Conservation (phyloP, 768 basidiomycete species). For the Cystofilobasidium ferigula region DNA sequence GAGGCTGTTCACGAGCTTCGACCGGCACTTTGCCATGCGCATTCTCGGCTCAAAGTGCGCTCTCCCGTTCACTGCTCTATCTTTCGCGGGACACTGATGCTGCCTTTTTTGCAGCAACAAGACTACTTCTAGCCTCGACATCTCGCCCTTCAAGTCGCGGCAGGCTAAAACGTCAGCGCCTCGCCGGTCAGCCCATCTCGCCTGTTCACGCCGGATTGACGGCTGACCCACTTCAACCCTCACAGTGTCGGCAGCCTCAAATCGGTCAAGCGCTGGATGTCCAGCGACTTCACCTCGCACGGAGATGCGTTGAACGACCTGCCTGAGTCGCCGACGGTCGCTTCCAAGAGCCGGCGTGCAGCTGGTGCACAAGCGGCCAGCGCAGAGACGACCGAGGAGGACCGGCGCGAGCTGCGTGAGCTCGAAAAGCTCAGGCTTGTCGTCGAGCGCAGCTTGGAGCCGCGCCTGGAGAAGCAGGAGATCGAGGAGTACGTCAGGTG, state of each 20-base stretch:
- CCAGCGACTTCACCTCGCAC: background rate
- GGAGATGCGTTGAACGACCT: background rate
- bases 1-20: conserved; percentile 66
- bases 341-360: background rate
- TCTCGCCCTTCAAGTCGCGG: conserved; percentile 65
- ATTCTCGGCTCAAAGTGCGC: conserved; percentile 39
- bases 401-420: conserved; percentile 6
- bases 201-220: background rate
- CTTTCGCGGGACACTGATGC: background rate
- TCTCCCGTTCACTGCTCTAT: background rate
- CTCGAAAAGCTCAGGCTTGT: conserved; percentile 29
- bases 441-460: conserved; percentile 25
- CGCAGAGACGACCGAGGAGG: conserved; percentile 1
- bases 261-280: conserved; percentile 66
- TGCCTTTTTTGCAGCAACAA: conserved; percentile 45
- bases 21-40: conserved; percentile 62
- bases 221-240: background rate
- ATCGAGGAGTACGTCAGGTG: conserved; percentile 31
- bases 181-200: background rate
- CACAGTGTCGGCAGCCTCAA: conserved; percentile 53
- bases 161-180: background rate
- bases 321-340: background rate
- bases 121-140: conserved; percentile 53
- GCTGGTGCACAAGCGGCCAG: background rate
- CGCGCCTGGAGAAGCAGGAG: conserved; percentile 27